These are phyloP conservation scores for Flaveria linearis DNA, from an alignment of 129 eudicot species.

Conservation along the genomic window DNA sequence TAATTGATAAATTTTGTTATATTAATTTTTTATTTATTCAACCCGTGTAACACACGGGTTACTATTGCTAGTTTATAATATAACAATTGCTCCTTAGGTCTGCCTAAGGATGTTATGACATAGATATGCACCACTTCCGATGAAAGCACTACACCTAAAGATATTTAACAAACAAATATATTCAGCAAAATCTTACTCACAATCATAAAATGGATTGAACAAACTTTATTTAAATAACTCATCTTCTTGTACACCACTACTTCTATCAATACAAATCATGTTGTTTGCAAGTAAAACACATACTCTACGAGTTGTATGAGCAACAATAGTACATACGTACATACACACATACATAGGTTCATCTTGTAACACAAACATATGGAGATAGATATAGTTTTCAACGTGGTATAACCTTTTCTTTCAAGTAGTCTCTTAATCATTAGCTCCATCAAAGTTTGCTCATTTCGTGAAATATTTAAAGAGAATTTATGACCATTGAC, in stretches of 20 bases:
- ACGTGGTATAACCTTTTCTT: constrained; percentile 6
- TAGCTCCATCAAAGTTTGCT: constrained; percentile 22
- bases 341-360: constrained; percentile 15
- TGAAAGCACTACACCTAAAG: neutral
- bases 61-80: too few species aligned
- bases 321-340: constrained; percentile 20
- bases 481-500: constrained; percentile 4
- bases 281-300: constrained; percentile 35
- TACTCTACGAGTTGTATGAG: constrained; percentile 39
- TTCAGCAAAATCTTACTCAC: neutral
- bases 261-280: constrained; percentile 29
- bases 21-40: too few species aligned
- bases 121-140: neutral
- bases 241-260: constrained; percentile 27
- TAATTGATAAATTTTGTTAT: too few species aligned
- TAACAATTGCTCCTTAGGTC: neutral
- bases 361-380: constrained; percentile 35
- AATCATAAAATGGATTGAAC: constrained; percentile 26
- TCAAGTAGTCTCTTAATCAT: constrained; percentile 11
- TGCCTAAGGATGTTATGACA: neutral
- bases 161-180: neutral
- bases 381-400: constrained; percentile 30
- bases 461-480: constrained; percentile 18
- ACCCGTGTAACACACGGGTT: too few species aligned
- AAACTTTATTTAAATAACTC: constrained; percentile 30